These are phyloP conservation scores for Fusarium coffeatum DNA, from an alignment of 2,329 filamentous ascomycete species.

Conservation along the genomic window DNA sequence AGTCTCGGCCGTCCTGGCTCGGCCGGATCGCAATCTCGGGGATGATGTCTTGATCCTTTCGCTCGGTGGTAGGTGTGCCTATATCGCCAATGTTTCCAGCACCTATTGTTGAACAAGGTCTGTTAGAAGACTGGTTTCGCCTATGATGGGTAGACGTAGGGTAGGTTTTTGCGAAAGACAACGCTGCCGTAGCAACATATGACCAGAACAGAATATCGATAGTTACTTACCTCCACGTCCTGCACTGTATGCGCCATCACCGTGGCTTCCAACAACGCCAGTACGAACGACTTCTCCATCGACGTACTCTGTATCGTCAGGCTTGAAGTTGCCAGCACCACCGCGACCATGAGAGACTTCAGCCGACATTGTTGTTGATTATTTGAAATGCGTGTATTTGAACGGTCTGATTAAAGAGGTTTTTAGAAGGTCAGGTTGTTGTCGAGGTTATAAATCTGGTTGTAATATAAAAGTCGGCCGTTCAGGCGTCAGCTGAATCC, in stretches of 20 bases:
- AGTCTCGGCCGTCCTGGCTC: constrained; percentile 61
- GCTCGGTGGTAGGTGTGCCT: constrained; percentile 53
- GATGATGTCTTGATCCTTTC: constrained; percentile 64
- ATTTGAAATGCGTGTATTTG: background rate
- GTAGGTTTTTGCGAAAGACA: background rate
- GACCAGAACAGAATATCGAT: background rate
- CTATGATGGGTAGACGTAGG: background rate
- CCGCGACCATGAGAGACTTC: constrained; percentile 72
- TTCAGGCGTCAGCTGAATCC: constrained; percentile 25
- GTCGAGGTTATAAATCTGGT: constrained; percentile 2
- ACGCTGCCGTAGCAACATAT: background rate
- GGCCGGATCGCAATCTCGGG: constrained; percentile 64
- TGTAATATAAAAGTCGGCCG: constrained; percentile 20
- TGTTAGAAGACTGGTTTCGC: constrained; percentile 10
- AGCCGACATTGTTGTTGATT: constrained; percentile 48
- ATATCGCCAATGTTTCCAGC: constrained; percentile 69
- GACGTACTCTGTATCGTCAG: constrained; percentile 68
- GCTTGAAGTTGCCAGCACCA: constrained; percentile 70
- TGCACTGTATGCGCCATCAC: constrained; percentile 68
- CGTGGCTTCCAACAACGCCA: constrained; percentile 65
- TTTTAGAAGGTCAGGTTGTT: background rate
- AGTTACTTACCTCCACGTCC: constrained; percentile 66
- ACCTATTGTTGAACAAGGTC: constrained; percentile 52
- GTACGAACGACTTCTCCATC: constrained; percentile 71
- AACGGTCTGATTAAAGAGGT: background rate